Evolutionary conservation across 345 rosid genomes (phyloP), one percentile per base, ranked within the genome.

Genomic region (Murraya paniculata): DNA sequence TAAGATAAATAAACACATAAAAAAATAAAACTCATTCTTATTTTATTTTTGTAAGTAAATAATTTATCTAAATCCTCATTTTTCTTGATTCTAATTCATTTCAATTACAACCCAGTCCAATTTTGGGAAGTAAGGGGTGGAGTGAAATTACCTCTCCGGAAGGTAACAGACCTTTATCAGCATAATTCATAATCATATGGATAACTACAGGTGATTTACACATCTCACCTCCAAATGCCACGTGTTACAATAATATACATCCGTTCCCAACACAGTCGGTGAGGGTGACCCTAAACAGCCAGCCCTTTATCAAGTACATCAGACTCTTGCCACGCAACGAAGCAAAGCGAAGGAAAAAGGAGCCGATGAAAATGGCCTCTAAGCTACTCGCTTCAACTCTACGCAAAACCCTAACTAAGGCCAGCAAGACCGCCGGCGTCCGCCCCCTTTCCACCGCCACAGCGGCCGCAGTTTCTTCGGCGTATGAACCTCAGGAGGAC

Each of bases 311-410:
- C 71, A 2, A n/a, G 25, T 11, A 27, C 5, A 0, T 18, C 41
- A 5, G 27, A 45, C 48, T 25, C 48, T 48, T n/a, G 5, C 60
- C 4, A 21, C 60, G 1, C 38, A 9, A 2, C n/a, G 61, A 64
- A 25, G 30, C 41, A 18, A 9, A 59, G 33, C 50, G 0, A 45
- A 45, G 50, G 0, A 9, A 25, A 39, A 45, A 27, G 36, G 33
- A 10, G 18, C 13, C 0, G 0, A 13, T 39, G 24, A 59, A 58
- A 27, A 93, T 93, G 98, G 92, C 97, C 41, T 83, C 91, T 36
- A 94, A 83, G 79, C 82, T 87, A 48, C 70, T 88, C 45, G 84
- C 87, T 65, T 83, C 92, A 75, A 33, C 90, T 5, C 77, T 86
- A 75, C 89, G 94, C 77, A 81, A 82, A 78, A 28, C 84, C 48